Evolutionary conservation across 1,284 basidiomycete genomes (phyloP).

Genomic region (Austroboletus niveus): DNA sequence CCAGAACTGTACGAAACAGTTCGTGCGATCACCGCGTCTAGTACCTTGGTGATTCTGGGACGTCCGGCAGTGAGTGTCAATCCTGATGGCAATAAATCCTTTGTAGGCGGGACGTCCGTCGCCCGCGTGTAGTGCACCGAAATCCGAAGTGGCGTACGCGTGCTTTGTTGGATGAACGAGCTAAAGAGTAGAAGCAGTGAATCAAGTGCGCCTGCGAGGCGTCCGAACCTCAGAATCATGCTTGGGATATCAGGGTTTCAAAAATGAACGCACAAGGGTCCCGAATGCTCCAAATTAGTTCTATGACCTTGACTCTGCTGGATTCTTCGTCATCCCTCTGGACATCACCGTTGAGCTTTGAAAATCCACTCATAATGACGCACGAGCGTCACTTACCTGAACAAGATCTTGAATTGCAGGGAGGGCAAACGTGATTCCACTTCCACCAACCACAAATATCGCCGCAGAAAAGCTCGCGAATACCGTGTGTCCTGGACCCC

Average conservation of each 20-base stretch:
- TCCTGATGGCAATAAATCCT: slow-evolving; percentile 42
- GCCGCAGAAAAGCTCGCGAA: slow-evolving; percentile 66
- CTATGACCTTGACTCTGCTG: slow-evolving; percentile 60
- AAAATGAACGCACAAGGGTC: slow-evolving; percentile 47
- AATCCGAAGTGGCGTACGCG: slow-evolving; percentile 50
- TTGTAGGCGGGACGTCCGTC: slow-evolving; percentile 36
- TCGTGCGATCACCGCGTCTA: slow-evolving; percentile 52
- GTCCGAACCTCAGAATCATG: background rate
- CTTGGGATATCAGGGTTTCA: background rate
- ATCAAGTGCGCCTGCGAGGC: slow-evolving; percentile 42
- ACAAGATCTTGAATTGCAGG: slow-evolving; percentile 65
- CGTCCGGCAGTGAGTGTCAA: slow-evolving; percentile 54
- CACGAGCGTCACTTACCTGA: slow-evolving; percentile 33
- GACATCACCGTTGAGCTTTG: background rate
- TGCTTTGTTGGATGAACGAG: slow-evolving; percentile 50
- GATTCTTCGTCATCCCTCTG: slow-evolving; percentile 41
- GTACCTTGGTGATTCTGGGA: slow-evolving; percentile 45
- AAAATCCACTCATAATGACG: background rate
- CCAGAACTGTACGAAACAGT: slow-evolving; percentile 46
- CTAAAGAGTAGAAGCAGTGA: slow-evolving; percentile 58
- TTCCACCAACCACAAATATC: slow-evolving; percentile 70
- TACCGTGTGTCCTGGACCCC: slow-evolving; percentile 61
- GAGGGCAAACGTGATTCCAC: slow-evolving; percentile 71
- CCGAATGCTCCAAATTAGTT: slow-evolving; percentile 68
- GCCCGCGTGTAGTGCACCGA: slow-evolving; percentile 70